phyloP scores from a whole-genome alignment of 1,284 basidiomycete genomes.

The Moniliella sp. region DNA sequence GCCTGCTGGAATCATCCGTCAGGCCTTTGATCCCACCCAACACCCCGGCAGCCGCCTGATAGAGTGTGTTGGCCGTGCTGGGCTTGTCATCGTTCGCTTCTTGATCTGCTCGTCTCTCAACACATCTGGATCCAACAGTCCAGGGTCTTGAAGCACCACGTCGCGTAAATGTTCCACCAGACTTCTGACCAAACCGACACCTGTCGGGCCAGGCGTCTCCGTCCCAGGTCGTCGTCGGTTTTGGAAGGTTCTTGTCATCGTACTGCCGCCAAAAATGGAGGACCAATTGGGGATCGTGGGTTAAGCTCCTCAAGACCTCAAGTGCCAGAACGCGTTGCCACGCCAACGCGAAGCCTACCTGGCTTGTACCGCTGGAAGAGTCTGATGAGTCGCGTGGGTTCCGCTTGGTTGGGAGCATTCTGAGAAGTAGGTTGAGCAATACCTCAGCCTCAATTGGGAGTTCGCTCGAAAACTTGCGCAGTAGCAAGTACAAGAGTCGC shows the following conservation, averaged over 20 bases:
- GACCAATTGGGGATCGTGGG: constrained; percentile 17
- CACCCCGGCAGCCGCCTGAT: constrained; percentile 5
- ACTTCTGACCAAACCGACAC: constrained; percentile 11
- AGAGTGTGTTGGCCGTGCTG: constrained; percentile 5
- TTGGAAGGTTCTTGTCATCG: constrained; percentile 7
- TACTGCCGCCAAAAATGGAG: constrained; percentile 25
- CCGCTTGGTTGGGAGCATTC: constrained; percentile 11
- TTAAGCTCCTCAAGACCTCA: constrained; percentile 22
- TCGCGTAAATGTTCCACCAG: constrained; percentile 12
- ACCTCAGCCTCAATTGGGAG: constrained; percentile 30
- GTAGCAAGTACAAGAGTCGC: constrained; percentile 70
- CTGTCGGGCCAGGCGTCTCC: neutral
- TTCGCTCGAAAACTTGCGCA: constrained; percentile 71
- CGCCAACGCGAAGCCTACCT: constrained; percentile 1
- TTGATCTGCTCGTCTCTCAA: constrained; percentile 7
- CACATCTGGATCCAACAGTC: constrained; percentile 3
- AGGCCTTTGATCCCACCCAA: constrained; percentile 23
- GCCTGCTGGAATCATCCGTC: constrained; percentile 16
- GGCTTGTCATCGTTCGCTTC: constrained; percentile 5
- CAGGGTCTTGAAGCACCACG: constrained; percentile 5
- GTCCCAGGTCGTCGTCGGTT: too few relatives aligned
- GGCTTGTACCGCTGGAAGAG: constrained; percentile 3
- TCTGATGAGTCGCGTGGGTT: constrained; percentile 12
- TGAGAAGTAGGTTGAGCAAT: constrained; percentile 24
- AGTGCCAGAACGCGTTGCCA: constrained; percentile 29